Evolutionary conservation across 176 grass and related monocot genomes (phyloP), one percentile per base, ranked within the genome.

Genomic region (Aegilops tauschii): DNA sequence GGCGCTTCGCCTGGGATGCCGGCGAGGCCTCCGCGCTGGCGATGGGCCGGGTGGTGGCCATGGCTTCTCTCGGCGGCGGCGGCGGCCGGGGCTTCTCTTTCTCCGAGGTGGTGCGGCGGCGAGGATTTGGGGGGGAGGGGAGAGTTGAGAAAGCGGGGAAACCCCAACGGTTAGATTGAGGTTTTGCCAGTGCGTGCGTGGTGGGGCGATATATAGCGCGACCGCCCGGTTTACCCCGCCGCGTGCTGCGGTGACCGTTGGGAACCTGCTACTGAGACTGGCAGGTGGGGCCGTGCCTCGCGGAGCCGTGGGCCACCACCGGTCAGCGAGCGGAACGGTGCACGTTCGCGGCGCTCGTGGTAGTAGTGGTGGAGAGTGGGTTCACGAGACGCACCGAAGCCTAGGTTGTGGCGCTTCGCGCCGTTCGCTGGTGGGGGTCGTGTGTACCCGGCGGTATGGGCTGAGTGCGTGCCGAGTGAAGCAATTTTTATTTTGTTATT

Each of bases 141-240:
- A 8, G 18, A 3, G n/a, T 32, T 32, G 64, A 9, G 44, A 10
- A 29, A 29, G 34, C 59, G 32, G 76, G 59, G 28, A 21, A 75
- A 76, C 1, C 61, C 23, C 84, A 90, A 90, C 79, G 88, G 88
- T 65, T 13, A 65, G 64, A 86, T 64, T 63, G 40, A 42, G 44
- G 17, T 76, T 76, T 76, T 50, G 73, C 11, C 36, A 3, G 9
- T 13, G 62, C 47, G n/a, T 0, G 1, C 9, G 65, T 36, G n/a
- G 7, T 1, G 13, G 63, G 35, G 61, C 75, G 14, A 32, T 83
- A 64, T 88, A 74, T 75, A 37, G 6, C 0, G 25, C 23, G 70
- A 84, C 27, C 82, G 34, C 52, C 25, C 32, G 16, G 14, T 40
- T 5, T 40, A 25, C 32, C 36, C 3, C 2, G 21, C 8, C 68